These are phyloP conservation scores for Thielaviopsis ethacetica DNA, from an alignment of 2,329 filamentous ascomycete genomes.

Conservation along the genomic window DNA sequence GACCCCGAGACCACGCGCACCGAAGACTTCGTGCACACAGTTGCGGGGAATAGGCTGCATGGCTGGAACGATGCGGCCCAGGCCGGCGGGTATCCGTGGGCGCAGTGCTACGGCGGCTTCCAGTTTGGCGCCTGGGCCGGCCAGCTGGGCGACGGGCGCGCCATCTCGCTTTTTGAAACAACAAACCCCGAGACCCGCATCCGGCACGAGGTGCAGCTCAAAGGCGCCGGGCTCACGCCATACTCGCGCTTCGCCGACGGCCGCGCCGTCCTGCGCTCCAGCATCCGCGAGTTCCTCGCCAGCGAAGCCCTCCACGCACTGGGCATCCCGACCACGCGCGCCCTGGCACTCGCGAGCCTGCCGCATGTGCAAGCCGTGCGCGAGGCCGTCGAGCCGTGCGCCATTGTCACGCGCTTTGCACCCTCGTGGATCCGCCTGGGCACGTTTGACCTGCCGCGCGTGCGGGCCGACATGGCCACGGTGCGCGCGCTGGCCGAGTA, in stretches of 20 bases:
- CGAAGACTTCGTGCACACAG: slow-evolving; percentile 58
- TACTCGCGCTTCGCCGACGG: slow-evolving; percentile 96
- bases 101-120: slow-evolving; percentile 87
- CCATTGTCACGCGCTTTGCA: slow-evolving; percentile 83
- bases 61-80: slow-evolving; percentile 55
- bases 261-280: slow-evolving; percentile 80
- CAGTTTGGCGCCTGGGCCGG: slow-evolving; percentile 82
- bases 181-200: slow-evolving; percentile 55
- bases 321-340: slow-evolving; percentile 70
- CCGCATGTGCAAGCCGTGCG: slow-evolving; percentile 58
- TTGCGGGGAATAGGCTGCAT: slow-evolving; percentile 68
- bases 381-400: slow-evolving; percentile 74
- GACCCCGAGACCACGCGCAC: slow-evolving; percentile 48
- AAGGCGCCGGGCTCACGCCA: slow-evolving; percentile 82
- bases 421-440: slow-evolving; percentile 83
- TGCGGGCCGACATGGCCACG: slow-evolving; percentile 59
- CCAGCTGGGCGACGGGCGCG: slow-evolving; percentile 84
- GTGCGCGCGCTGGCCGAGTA: slow-evolving; percentile 66
- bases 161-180: slow-evolving; percentile 84
- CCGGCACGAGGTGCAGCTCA: slow-evolving; percentile 82
- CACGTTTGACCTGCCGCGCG: slow-evolving; percentile 86
- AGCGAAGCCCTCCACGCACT: slow-evolving; percentile 80
- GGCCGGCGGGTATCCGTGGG: slow-evolving; percentile 81
- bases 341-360: slow-evolving; percentile 63
- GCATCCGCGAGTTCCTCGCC: slow-evolving; percentile 86